Conservation (phyloP, 1,284 basidiomycete species). For the Pseudozyma sp. region DNA sequence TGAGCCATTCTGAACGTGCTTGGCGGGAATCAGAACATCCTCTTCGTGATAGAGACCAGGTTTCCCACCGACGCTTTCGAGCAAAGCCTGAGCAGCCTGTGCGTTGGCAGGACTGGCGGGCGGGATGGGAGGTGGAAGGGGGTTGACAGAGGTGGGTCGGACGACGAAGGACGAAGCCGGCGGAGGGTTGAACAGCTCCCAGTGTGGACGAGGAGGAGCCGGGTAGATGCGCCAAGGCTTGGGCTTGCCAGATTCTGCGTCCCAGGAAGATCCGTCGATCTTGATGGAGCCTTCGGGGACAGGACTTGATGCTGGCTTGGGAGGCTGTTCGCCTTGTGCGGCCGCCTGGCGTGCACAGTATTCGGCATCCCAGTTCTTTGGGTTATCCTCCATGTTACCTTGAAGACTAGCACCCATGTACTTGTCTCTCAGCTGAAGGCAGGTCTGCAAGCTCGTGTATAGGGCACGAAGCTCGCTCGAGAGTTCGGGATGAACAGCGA, state of each 20-base stretch:
- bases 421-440: slow-evolving; percentile 65
- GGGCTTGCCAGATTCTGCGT: slow-evolving; percentile 38
- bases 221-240: slow-evolving; percentile 68
- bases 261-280: slow-evolving; percentile 62
- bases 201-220: slow-evolving; percentile 67
- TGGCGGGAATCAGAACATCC: slow-evolving; percentile 52
- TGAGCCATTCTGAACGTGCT: slow-evolving; percentile 41
- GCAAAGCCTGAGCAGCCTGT: slow-evolving; percentile 61
- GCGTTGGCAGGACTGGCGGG: slow-evolving; percentile 67
- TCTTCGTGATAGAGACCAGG: slow-evolving; percentile 62
- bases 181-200: slow-evolving; percentile 67
- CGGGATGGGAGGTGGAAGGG: slow-evolving; percentile 62
- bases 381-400: slow-evolving; percentile 64
- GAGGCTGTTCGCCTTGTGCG: slow-evolving; percentile 7
- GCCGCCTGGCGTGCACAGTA: slow-evolving; percentile 53
- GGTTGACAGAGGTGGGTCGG: slow-evolving; percentile 53
- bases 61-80: slow-evolving; percentile 65
- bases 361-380: slow-evolving; percentile 69
- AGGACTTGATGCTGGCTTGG: slow-evolving; percentile 7
- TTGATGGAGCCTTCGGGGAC: slow-evolving; percentile 48
- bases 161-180: slow-evolving; percentile 65
- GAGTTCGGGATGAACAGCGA: slow-evolving; percentile 50
- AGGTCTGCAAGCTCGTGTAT: slow-evolving; percentile 62
- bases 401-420: slow-evolving; percentile 67
- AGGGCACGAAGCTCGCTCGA: slow-evolving; percentile 61